Evolutionary conservation across 2,329 filamentous ascomycete genomes (phyloP), one percentile per base, ranked within the genome.

Genomic region (Colletotrichum sp.): DNA sequence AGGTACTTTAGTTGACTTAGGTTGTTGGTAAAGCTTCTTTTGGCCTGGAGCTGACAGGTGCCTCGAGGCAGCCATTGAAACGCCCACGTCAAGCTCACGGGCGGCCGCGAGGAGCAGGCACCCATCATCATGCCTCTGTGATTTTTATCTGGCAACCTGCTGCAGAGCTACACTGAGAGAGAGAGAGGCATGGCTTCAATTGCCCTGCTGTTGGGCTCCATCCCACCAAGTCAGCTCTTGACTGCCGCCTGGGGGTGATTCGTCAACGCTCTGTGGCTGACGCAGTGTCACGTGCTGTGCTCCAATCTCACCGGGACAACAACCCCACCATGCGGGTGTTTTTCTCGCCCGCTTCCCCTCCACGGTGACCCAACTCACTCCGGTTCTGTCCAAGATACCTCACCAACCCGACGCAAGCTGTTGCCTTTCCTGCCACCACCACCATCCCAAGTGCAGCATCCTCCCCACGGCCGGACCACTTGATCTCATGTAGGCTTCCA

Each of bases 241-340:
- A 74, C 56, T 75, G 70, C 52, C 30, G 55, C 74, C 71, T 66
- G 36, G 74, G 71, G 60, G 56, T 71, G 48, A 77, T 77, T 77
- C 76, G 76, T 77, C 76, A 77, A 77, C 76, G 48, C 56, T 30
- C 62, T 61, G 75, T 67, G 72, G 72, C 75, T 76, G 72, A 77
- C 72, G 73, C 74, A 73, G 56, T 66, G 75, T 78, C 77, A 78
- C 77, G 77, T 78, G 77, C 72, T 52, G 43, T 52, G 55, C 48
- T 56, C 32, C 28, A 72, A 68, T 77, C 77, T 78, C 76, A 78
- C 77, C 75, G 64, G 62, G 77, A 76, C 74, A 76, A 76, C 77
- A 77, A 78, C 77, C 77, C 77, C 77, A 78, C 77, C 77, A 78
- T 74, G 77, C 66, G 75, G 72, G 75, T 77, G 77, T 78, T 78